Evolutionary conservation across 495 filamentous ascomycete species (phyloP).

Genomic region (Aspergillus avenaceus): DNA sequence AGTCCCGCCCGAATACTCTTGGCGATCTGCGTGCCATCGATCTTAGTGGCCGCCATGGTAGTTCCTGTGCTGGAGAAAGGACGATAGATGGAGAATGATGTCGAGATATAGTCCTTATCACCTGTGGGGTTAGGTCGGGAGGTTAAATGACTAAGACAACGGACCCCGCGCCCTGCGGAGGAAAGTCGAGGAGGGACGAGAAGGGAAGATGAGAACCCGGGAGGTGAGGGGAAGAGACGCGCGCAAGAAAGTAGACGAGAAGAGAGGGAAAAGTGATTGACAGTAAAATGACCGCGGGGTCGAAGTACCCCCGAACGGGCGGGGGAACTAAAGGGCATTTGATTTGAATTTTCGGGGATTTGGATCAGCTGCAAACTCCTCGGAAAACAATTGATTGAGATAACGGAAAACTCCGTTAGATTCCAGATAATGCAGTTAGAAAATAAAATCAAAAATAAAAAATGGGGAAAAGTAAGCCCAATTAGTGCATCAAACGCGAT

Average conservation of each 20-base stretch:
- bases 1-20: constrained; percentile 79
- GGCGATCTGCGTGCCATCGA: constrained; percentile 94
- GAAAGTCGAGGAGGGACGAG: constrained; percentile 2
- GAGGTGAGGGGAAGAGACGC: constrained; percentile 1
- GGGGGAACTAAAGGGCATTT: constrained; percentile 33
- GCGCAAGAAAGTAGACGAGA: constrained; percentile 2
- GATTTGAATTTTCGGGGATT: constrained; percentile 25
- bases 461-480: not conserved
- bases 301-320: constrained; percentile 23
- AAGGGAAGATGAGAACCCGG: not conserved
- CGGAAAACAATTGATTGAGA: constrained; percentile 12
- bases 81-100: constrained; percentile 16
- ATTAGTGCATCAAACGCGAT: not conserved
- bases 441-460: constrained; percentile 2
- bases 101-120: constrained; percentile 22
- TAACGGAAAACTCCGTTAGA: too few relatives aligned
- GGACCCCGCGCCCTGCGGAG: constrained; percentile 12
- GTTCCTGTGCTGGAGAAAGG: constrained; percentile 27
- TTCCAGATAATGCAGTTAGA: constrained; percentile 3
- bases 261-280: constrained; percentile 6
- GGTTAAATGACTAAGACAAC: constrained; percentile 10
- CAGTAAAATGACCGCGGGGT: constrained; percentile 28
- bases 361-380: constrained; percentile 9
- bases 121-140: constrained; percentile 6
- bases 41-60: constrained; percentile 81